A percentile compares a stretch with the other conserved stretches of the same genome.
Conservation (phyloP, 306 rosid species). For the Astragalus glycyphyllos region DNA sequence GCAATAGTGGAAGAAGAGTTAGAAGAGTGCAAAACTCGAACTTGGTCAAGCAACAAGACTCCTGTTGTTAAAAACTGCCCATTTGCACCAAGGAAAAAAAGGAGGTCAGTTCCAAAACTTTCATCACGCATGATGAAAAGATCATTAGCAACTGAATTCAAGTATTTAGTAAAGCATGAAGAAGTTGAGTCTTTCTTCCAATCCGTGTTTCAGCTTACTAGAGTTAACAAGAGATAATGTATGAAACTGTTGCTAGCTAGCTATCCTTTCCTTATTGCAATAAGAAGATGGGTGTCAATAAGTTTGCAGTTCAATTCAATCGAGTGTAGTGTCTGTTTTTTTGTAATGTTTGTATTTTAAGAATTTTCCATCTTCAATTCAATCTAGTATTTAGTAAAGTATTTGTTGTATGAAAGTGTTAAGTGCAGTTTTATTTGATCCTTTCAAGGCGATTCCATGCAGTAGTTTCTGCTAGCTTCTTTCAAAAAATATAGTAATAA, state of each 20-base stretch:
- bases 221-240: slow-evolving; percentile 53
- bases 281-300: neutral
- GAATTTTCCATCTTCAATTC: too few species aligned
- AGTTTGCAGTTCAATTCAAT: too few species aligned
- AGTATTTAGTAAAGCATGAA: slow-evolving; percentile 43
- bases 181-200: slow-evolving; percentile 67
- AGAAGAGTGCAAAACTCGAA: slow-evolving; percentile 60
- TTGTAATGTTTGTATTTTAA: too few species aligned
- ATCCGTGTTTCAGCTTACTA: slow-evolving; percentile 46
- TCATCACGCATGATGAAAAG: slow-evolving; percentile 43
- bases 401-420: too few species aligned
- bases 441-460: slow-evolving; percentile 2
- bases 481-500: neutral
- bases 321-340: too few species aligned
- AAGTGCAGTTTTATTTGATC: slow-evolving; percentile 1
- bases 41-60: slow-evolving; percentile 45
- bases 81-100: slow-evolving; percentile 56
- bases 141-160: slow-evolving; percentile 38
- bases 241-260: slow-evolving; percentile 36
- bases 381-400: too few species aligned
- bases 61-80: slow-evolving; percentile 56
- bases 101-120: slow-evolving; percentile 20
- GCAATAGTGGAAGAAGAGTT: too few species aligned
- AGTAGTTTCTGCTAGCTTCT: slow-evolving; percentile 5
- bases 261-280: too few species aligned